These are phyloP conservation scores for Pistacia vera DNA, from an alignment of 345 rosid species.

Conservation along the genomic window DNA sequence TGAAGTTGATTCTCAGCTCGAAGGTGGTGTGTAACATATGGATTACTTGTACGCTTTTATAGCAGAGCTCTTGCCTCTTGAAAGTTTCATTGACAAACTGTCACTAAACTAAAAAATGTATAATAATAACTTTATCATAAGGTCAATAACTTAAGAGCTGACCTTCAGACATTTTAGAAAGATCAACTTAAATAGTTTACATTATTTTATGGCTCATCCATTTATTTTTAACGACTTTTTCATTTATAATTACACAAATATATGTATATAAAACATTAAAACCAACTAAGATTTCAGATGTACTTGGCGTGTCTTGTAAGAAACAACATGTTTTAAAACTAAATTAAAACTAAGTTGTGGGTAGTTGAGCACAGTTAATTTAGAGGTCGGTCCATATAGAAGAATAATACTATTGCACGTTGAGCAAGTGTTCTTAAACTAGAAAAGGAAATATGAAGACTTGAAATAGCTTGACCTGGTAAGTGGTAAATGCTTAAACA, in stretches of 20 bases:
- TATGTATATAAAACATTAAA: too few species aligned
- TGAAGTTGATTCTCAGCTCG: not conserved
- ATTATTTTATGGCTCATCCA: too few species aligned
- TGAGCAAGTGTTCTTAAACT: not conserved
- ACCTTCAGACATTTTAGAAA: not conserved
- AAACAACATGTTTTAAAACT: not conserved
- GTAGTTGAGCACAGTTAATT: too few species aligned
- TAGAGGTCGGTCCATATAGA: too few species aligned
- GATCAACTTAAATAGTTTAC: too few species aligned
- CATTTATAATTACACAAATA: not conserved
- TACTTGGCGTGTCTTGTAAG: not conserved
- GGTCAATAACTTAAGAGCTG: not conserved
- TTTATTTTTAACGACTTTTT: too few species aligned
- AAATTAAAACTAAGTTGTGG: too few species aligned
- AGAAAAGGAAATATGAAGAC: not conserved
- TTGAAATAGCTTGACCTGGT: not conserved
- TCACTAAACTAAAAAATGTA: not conserved
- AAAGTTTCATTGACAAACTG: slow-evolving; percentile 6
- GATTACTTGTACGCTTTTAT: not conserved
- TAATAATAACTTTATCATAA: not conserved
- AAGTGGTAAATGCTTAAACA: not conserved
- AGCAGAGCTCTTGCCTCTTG: not conserved
- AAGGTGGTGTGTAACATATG: not conserved
- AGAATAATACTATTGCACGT: not conserved
- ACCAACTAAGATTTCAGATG: not conserved